These are phyloP conservation scores for Erodium maritimum DNA, from an alignment of 345 rosid genomes.

Conservation along the genomic window DNA sequence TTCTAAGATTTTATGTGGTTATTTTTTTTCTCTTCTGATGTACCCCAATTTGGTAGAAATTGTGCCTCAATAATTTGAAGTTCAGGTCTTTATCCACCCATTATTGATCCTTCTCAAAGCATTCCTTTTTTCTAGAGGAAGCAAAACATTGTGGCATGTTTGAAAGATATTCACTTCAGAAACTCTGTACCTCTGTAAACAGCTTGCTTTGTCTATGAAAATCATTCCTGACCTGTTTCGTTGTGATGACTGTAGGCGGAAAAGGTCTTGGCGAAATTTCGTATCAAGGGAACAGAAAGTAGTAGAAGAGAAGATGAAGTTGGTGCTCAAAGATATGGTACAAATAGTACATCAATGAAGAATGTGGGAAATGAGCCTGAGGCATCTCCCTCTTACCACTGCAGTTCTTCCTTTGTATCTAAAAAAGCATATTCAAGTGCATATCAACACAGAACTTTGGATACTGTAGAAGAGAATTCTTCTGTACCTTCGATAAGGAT, in stretches of 20 bases:
- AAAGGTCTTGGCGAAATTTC: slow-evolving; percentile 50
- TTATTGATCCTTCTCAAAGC: too few species aligned
- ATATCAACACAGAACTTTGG: slow-evolving; percentile 12
- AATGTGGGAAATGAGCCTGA: slow-evolving; percentile 10
- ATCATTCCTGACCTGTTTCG: slow-evolving; percentile 4
- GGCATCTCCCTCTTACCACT: slow-evolving; percentile 2
- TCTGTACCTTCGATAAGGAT: slow-evolving; percentile 17
- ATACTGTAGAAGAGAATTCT: slow-evolving; percentile 20
- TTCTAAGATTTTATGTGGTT: slow-evolving; percentile 17
- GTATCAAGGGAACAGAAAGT: slow-evolving; percentile 26
- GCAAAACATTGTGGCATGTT: background rate
- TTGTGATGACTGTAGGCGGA: slow-evolving; percentile 40
- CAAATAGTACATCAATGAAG: slow-evolving; percentile 10
- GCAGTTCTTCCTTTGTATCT: slow-evolving; percentile 6
- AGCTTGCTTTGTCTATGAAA: slow-evolving; percentile 2
- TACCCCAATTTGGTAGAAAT: slow-evolving; percentile 2
- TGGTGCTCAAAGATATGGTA: slow-evolving; percentile 11
- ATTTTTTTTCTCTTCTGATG: background rate
- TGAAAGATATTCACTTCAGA: background rate
- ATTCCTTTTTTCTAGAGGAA: too few species aligned
- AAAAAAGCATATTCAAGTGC: slow-evolving; percentile 14
- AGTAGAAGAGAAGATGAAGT: slow-evolving; percentile 19
- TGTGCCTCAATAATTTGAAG: background rate
- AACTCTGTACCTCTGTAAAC: background rate
- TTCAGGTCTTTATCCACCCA: background rate